Percentiles rank a stretch among this genome's conserved stretches.
Evolutionary conservation across 2,329 filamentous ascomycete species (phyloP).

Genomic region (Aspergillus tubingensis): DNA sequence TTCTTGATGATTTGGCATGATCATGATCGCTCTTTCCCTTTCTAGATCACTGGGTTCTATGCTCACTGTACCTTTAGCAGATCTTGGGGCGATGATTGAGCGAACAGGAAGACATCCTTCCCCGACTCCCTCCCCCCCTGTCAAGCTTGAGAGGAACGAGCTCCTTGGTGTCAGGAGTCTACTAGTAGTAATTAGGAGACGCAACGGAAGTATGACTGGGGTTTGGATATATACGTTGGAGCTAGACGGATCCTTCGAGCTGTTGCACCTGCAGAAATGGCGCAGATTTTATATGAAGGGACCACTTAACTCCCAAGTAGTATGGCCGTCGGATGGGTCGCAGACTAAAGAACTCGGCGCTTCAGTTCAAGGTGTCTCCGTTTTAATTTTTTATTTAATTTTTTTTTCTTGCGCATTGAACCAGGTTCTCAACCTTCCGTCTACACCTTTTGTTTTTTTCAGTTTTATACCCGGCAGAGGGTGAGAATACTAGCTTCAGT

Average conservation of each 20-base stretch:
- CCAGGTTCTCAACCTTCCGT: not conserved
- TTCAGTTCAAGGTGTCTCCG: not conserved
- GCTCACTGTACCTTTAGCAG: not conserved
- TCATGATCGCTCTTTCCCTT: not conserved
- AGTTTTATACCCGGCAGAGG: not conserved
- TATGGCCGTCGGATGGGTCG: not conserved
- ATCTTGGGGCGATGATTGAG: not conserved
- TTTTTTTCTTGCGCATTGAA: not conserved
- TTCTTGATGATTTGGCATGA: not conserved
- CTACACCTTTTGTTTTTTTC: not conserved
- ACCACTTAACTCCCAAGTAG: slow-evolving; percentile 2
- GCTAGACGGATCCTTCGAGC: slow-evolving; percentile 12
- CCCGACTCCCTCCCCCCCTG: not conserved
- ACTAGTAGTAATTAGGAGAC: not conserved
- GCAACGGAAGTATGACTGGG: not conserved
- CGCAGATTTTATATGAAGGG: slow-evolving; percentile 19
- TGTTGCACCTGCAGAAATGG: slow-evolving; percentile 28
- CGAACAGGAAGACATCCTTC: slow-evolving; percentile 7
- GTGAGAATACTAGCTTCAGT: not conserved
- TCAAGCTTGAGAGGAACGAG: slow-evolving; percentile 1
- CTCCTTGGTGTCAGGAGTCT: not conserved
- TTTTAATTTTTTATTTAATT: not conserved
- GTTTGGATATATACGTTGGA: slow-evolving; percentile 6
- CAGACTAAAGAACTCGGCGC: not conserved
- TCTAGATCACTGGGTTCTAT: not conserved